Evolutionary conservation across 1,139 yeast genomes (phyloP), one percentile per base, ranked within the genome.

Genomic region (Debaryomyces sp.): DNA sequence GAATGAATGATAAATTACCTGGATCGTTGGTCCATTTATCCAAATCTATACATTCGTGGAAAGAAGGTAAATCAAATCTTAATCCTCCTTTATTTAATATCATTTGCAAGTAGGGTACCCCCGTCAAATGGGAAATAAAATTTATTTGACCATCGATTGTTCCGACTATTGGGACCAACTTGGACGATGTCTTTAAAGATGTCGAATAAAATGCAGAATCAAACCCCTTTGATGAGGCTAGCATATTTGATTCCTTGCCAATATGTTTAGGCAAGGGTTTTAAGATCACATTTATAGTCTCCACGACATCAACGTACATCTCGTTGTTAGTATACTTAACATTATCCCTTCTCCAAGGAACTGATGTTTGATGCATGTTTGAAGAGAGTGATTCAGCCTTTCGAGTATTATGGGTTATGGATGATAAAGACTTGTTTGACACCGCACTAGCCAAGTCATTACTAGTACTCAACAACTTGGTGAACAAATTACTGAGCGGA

Each of bases 291-390:
- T 71, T 75, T 17, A 89, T 66, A 0, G 77, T 71, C 62, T 90
- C 97, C 5, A 76, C 70, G 4, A 91, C 66, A 64, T 91, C 97
- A 8, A 91, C 86, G 63, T 84, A 89, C 68, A 91, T 78, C 66
- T 91, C 97, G 63, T 90, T 89, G 54, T 82, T 85, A 5, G 89
- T 77, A 64, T 87, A 82, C 50, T 79, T 77, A 10, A 86, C 85
- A 51, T 82, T 79, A 6, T 84, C 66, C 43, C 84, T 71, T 58
- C 96, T 77, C 97, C 97, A 90, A 1, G 95, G 94, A 9, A 79
- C 78, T 23, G 60, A 57, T n/a, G 50, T 46, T 10, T 41, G 40
- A 3, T 39, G 35, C 12, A 7, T n/a, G 7, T 21, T 27, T 6
- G 40, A 8, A 13, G 30, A 44, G 22, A 49, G 36, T 29, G n/a